These are phyloP conservation scores for Apodospora peruviana DNA, from an alignment of 495 filamentous ascomycete species.

Conservation along the genomic window DNA sequence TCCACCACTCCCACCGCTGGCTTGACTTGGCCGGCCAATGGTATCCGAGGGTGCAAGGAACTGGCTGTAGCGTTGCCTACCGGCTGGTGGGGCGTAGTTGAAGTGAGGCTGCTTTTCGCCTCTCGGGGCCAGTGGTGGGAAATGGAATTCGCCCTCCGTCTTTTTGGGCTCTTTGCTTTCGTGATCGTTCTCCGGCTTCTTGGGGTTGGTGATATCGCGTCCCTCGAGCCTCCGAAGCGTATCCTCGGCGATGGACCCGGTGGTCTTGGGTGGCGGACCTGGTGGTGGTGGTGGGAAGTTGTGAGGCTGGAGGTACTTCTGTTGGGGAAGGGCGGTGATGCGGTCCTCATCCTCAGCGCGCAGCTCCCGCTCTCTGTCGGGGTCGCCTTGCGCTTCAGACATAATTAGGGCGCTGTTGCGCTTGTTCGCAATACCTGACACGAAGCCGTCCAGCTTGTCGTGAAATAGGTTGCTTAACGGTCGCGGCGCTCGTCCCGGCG, in stretches of 20 bases:
- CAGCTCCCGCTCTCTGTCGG: conserved; percentile 70
- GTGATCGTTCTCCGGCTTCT: conserved; percentile 7
- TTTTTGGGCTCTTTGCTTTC: conserved; percentile 20
- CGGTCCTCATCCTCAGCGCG: conserved; percentile 81
- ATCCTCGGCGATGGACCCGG: conserved; percentile 32
- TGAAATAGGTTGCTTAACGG: conserved; percentile 68
- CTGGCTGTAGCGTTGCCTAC: conserved; percentile 30
- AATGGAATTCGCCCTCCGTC: conserved; percentile 47
- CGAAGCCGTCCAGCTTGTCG: conserved; percentile 76
- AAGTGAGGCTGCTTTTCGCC: conserved; percentile 40
- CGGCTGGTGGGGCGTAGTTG: conserved; percentile 47
- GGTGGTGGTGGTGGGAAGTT: conserved; percentile 38
- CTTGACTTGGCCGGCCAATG: conserved; percentile 21
- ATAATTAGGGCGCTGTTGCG: conserved; percentile 74
- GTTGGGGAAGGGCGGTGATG: conserved; percentile 71
- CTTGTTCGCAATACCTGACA: conserved; percentile 75
- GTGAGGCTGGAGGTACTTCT: conserved; percentile 50
- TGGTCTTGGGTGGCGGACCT: conserved; percentile 34
- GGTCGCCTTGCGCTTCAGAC: conserved; percentile 74
- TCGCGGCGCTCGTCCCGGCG: conserved; percentile 45
- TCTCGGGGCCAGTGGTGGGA: conserved; percentile 40
- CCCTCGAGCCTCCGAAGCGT: conserved; percentile 41
- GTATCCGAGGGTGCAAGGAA: conserved; percentile 16
- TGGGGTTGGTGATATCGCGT: conserved; percentile 17
- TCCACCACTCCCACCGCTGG: conserved; percentile 16